Evolutionary conservation across 306 rosid genomes (phyloP), one percentile per base, ranked within the genome.

Genomic region (Erythrophleum fordii): DNA sequence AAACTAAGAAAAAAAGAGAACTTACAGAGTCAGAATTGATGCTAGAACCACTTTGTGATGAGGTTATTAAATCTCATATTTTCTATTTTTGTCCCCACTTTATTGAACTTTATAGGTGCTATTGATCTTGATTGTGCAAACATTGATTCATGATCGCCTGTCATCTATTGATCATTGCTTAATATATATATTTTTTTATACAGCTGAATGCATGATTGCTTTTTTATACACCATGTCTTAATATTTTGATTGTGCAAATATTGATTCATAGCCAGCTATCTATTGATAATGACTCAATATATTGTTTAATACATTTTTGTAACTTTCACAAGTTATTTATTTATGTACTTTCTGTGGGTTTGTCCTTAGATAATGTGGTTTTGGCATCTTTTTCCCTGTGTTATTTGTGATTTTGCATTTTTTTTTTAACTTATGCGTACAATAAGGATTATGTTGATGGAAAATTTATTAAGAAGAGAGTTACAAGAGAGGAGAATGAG

Each of bases 31-130:
- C 87, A 75, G 85, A 85, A 48, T 76, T 95, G 88, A 73, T 78
- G 68, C 90, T 95, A 81, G 94, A 93, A 82, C 97, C 98, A 55
- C 99, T 92, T 81, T 90, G 98, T 76, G 79, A 83, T 3, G 91
- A 93, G 99, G 99, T 95, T 48, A 70, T 76, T 86, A 48, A 8
- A 45, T 76, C 82, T 62, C 78, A 55, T 44, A 46, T 45, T 77
- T 17, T 73, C 69, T 72, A 42, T 45, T 80, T 73, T 42, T 69
- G 29, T 51, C 59, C 72, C 29, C 23, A 45, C 34, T 41, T 20
- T 81, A 42, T n/a, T 71, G n/a, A 60, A 79, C 12, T 69, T 37
- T 66, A 41, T 28, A 35, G 44, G 44, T 37, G 35, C 73, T 59
- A 66, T 64, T 66, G 66, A 46, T 76, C 35, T 53, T n/a, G 51